Evolutionary conservation across 192 early-diverging fungal genomes (phyloP).

Genomic region (Backusella liffmaniae): DNA sequence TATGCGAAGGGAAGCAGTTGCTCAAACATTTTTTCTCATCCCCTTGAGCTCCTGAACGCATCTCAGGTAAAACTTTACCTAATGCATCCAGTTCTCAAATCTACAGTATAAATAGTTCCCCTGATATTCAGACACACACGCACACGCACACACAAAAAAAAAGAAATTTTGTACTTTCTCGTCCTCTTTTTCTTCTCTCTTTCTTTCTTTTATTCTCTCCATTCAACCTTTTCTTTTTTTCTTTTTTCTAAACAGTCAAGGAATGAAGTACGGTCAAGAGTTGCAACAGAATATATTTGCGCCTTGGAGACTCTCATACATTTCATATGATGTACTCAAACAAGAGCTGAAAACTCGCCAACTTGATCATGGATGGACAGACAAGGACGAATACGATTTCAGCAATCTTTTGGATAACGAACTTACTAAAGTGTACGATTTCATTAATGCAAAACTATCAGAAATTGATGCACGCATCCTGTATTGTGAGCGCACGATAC

Average conservation of each 20-base stretch:
- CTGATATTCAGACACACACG: not conserved
- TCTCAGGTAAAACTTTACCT: not conserved
- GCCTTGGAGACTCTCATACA: slow-evolving; percentile 82
- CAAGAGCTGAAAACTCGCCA: slow-evolving; percentile 72
- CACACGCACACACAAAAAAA: not conserved
- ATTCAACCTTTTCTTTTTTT: not conserved
- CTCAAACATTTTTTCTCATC: slow-evolving; percentile 2
- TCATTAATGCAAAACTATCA: slow-evolving; percentile 72
- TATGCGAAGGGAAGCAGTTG: slow-evolving; percentile 4
- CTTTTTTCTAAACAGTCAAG: not conserved
- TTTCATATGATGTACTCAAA: slow-evolving; percentile 85
- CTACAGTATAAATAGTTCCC: slow-evolving; percentile 7
- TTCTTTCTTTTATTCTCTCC: not conserved
- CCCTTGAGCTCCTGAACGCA: not conserved
- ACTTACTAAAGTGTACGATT: slow-evolving; percentile 80
- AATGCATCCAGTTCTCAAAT: not conserved
- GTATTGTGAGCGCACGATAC: slow-evolving; percentile 63
- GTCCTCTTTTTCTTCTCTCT: slow-evolving; percentile 3
- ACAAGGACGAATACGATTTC: slow-evolving; percentile 76
- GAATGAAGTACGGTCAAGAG: slow-evolving; percentile 89
- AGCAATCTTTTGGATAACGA: slow-evolving; percentile 82
- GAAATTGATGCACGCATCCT: slow-evolving; percentile 77
- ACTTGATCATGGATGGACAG: slow-evolving; percentile 55
- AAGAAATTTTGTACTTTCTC: not conserved
- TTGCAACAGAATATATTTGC: slow-evolving; percentile 65